Evolutionary conservation across 805 yeast genomes (phyloP), one percentile per base, ranked within the genome.

Genomic region (Nakazawaea peltata): DNA sequence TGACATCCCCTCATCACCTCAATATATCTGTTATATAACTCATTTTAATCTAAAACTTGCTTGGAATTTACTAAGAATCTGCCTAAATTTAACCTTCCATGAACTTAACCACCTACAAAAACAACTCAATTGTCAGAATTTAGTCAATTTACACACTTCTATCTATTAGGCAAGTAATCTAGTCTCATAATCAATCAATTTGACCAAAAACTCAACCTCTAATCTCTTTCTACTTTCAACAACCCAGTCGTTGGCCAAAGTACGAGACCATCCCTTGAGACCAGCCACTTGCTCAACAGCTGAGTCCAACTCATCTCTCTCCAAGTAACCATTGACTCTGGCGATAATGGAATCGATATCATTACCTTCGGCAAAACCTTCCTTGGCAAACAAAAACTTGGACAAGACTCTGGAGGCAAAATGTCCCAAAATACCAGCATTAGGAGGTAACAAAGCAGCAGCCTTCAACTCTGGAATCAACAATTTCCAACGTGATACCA

Each of bases 401-500:
- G 94, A 81, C 53, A 88, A 82, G 7, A 86, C 37, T 45, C 70
- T 67, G 13, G 97, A 88, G 5, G 94, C 71, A 28, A 87, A 56
- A 58, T 92, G 96, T 21, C 96, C 97, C 48, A 90, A 72, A 36
- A 92, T 71, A 51, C 98, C 98, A 18, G 98, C 95, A 51, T 90
- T 84, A 47, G 94, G 94, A 37, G 97, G 97, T 42, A 88, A 72
- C 47, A 92, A 63, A 4, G 96, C 77, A 6, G 94, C 88, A 21
- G 86, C 75, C 57, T 95, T 79, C 53, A 92, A 74, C 61, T 90
- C 95, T 12, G 94, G 92, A 16, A 71, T 78, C 41, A 92, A 68
- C 36, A 78, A 63, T 44, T 77, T 74, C 84, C 95, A 85, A 50
- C 94, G 77, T 27, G 82, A 67, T 42, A 81, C 69, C 30, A 87